Base-by-base conservation (phyloP, 129 eudicot species). In the Ambrosia trifida region DNA sequence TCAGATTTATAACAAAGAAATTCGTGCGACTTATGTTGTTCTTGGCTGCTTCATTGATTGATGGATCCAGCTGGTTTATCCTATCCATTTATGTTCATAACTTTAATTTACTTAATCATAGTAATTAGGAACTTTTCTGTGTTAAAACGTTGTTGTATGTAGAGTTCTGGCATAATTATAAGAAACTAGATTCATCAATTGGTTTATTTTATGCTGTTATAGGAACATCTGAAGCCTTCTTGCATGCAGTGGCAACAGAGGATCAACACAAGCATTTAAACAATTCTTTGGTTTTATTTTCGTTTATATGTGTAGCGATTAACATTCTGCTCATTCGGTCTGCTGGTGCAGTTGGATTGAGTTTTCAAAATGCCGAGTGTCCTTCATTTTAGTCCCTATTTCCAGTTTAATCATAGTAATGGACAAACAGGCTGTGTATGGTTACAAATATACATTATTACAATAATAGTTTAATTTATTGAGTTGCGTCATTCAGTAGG, bases 141-240 rank as follows among this genome's bases (percentile, higher is more conserved):
- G 50, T 53, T 53, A 70, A 18, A 70, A 33, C 51, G 40, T 31
- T 70, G 56, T 41, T 41, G 16, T 70, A 24, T 14, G 54, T 44
- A 43, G 67, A n/a, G 16, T 71, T 41, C 18, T 41, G 40, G 41
- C 57, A 43, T 72, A 17, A 58, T 5, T 35, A 30, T 9, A 58
- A 11, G 17, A 72, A 59, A 59, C 45, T 43, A 17, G 16, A 44
- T 32, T 61, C 7, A 3, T n/a, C 6, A 32, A 12, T 41, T 38
- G 46, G 35, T 57, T 76, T 56, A 2, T 69, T 5, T 60, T 38
- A 24, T 38, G 44, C 49, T 69, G 7, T 77, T 77, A 40, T 69
- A 90, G 99, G 99, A 78, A 95, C 99, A 66, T 87, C 99, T n/a
- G 99, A 95, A 82, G 97, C 99, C 78, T 95, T 95, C 82, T 72